Percentiles rank a stretch among this genome's conserved stretches.
Evolutionary conservation across 768 basidiomycete genomes (phyloP).

Genomic region (Psilocybe tampanensis): DNA sequence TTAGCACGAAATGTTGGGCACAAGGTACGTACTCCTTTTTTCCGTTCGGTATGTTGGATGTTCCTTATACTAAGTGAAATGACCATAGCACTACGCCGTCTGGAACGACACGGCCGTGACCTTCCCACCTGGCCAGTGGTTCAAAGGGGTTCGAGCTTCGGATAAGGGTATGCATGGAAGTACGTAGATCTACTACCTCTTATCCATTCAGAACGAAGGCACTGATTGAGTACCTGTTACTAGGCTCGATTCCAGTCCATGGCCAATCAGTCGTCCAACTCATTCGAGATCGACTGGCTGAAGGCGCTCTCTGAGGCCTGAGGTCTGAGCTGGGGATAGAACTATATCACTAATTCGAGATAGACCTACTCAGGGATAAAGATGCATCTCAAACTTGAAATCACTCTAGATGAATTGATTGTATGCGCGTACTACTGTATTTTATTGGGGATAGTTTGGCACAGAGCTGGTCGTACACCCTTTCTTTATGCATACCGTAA

Average conservation of each 20-base stretch:
- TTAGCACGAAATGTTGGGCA: constrained; percentile 45
- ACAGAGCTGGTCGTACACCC: too few species aligned
- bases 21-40: constrained; percentile 24
- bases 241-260: constrained; percentile 53
- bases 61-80: constrained; percentile 27
- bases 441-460: too few species aligned
- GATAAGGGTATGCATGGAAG: constrained; percentile 18
- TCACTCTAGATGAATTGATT: too few species aligned
- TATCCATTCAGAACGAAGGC: not conserved
- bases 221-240: not conserved
- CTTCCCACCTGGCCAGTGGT: constrained; percentile 21
- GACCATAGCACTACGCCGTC: constrained; percentile 22
- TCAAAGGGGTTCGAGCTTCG: constrained; percentile 14
- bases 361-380: too few species aligned
- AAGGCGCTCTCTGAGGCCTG: too few species aligned
- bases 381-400: too few species aligned
- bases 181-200: not conserved
- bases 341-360: too few species aligned
- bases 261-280: too few species aligned
- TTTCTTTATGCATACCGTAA: too few species aligned
- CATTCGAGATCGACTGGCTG: too few species aligned
- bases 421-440: too few species aligned
- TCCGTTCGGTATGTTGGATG: constrained; percentile 30
- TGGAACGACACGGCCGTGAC: constrained; percentile 26
- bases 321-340: too few species aligned